A percentile compares a stretch with the other conserved stretches of the same genome.
Conservation (phyloP, 2,329 filamentous ascomycete genomes). For the Pseudocercospora crystallina region DNA sequence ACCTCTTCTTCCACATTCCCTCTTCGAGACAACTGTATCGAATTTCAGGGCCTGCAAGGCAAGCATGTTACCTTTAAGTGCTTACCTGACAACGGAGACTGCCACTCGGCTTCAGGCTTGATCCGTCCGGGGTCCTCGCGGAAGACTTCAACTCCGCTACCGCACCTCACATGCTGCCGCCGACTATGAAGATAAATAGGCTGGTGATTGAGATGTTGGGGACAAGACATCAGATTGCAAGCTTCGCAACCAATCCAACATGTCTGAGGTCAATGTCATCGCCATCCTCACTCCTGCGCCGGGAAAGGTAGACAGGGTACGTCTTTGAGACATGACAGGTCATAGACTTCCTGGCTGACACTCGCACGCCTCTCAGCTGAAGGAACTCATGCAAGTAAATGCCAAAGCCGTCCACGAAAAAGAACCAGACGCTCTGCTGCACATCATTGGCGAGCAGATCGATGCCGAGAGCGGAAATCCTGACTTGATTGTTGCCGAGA, state of each 20-base stretch:
- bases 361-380: conserved; percentile 1
- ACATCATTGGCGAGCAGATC: conserved; percentile 8
- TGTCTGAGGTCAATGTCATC: conserved; percentile 15
- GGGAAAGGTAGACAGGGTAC: conserved; percentile 9
- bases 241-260: background rate
- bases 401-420: conserved; percentile 12
- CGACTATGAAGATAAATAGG: no score
- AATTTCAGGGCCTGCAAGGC: no score
- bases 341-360: background rate
- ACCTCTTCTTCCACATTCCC: no score
- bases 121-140: no score
- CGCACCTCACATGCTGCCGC: no score
- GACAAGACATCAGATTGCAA: no score
- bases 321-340: background rate
- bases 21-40: no score
- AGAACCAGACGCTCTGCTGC: conserved; percentile 13
- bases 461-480: conserved; percentile 1
- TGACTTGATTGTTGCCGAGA: conserved; percentile 14
- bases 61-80: no score
- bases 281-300: conserved; percentile 11
- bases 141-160: no score
- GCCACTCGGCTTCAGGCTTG: no score
- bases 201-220: no score
- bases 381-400: conserved; percentile 6
- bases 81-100: no score